Evolutionary conservation across 208 protist genomes (phyloP).

Genomic region (Perkinsela sp.): DNA sequence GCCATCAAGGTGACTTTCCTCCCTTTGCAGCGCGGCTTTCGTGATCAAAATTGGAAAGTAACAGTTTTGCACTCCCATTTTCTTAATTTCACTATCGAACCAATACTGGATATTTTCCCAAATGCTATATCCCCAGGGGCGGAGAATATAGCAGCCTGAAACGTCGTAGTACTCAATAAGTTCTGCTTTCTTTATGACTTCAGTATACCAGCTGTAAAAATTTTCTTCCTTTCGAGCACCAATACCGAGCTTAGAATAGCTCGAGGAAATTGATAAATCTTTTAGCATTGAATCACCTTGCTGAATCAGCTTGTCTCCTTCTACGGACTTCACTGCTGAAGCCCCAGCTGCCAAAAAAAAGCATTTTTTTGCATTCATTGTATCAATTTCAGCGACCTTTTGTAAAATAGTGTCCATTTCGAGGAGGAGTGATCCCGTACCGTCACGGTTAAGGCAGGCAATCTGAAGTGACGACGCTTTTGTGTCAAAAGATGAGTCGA

Average conservation of each 20-base stretch:
- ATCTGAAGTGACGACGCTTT: background rate
- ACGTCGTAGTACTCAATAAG: constrained; percentile 98
- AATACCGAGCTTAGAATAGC: constrained; percentile 59
- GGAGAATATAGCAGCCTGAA: constrained; percentile 90
- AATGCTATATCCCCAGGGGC: constrained; percentile 82
- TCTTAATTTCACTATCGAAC: constrained; percentile 38
- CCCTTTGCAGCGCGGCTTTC: constrained; percentile 67
- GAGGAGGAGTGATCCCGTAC: background rate
- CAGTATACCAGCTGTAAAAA: constrained; percentile 82
- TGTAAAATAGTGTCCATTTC: background rate
- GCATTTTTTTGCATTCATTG: background rate
- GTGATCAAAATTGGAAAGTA: constrained; percentile 96
- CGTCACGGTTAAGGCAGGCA: background rate
- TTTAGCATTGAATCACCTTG: background rate
- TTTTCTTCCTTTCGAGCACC: constrained; percentile 53
- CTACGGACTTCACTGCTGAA: background rate
- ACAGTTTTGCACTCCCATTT: constrained; percentile 79
- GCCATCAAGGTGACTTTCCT: constrained; percentile 93
- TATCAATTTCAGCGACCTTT: background rate
- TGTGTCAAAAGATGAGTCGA: background rate
- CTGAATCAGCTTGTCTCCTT: background rate
- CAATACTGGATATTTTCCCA: constrained; percentile 76
- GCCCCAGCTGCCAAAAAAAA: background rate
- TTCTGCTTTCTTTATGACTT: constrained; percentile 84
- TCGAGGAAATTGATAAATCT: too few species aligned